phyloP scores from a whole-genome alignment of 148 eudicot genomes.

The Amaranthus palmeri region DNA sequence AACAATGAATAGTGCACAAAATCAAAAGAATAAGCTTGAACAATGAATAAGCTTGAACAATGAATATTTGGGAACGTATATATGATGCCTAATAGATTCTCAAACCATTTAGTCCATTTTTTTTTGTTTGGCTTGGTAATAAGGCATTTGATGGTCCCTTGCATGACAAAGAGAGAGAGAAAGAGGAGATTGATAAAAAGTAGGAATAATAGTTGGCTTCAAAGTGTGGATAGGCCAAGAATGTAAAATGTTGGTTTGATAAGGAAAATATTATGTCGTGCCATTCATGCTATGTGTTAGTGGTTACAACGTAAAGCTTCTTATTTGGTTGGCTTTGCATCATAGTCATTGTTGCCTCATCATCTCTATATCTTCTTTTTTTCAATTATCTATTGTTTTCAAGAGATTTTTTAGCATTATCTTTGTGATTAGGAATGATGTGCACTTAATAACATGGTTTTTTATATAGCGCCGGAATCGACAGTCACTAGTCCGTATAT shows the following conservation, averaged over 20 bases:
- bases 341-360: neutral
- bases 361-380: neutral
- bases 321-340: slow-evolving; percentile 16
- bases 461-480: too few species aligned
- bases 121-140: slow-evolving; percentile 2
- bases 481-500: too few species aligned
- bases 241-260: slow-evolving; percentile 5
- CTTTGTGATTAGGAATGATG: too few species aligned
- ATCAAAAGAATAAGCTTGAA: neutral
- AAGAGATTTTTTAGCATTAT: too few species aligned
- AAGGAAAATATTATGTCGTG: neutral
- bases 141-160: slow-evolving; percentile 28
- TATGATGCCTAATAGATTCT: slow-evolving; percentile 7
- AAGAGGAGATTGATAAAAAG: neutral
- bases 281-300: slow-evolving; percentile 26
- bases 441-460: too few species aligned
- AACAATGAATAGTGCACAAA: too few species aligned
- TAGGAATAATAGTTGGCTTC: slow-evolving; percentile 32
- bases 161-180: slow-evolving; percentile 13
- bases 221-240: slow-evolving; percentile 13
- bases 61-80: neutral
- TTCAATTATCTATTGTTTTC: neutral
- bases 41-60: neutral
- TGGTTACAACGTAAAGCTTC: slow-evolving; percentile 21
- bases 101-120: slow-evolving; percentile 13